These are phyloP conservation scores for Rosa chinensis DNA, from an alignment of 306 rosid species.

Conservation along the genomic window DNA sequence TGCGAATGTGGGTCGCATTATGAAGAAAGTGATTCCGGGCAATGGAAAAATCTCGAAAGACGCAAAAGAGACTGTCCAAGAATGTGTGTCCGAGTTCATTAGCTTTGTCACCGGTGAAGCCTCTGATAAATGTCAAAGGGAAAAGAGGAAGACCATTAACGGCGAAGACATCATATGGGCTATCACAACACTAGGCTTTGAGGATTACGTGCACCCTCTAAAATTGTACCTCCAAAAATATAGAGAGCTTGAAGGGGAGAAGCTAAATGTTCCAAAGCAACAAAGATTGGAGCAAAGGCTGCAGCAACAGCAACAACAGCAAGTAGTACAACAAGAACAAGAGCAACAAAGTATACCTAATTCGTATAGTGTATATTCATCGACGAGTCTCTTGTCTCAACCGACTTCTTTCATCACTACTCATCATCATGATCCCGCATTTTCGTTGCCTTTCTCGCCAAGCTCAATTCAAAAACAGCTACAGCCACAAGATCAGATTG, in stretches of 20 bases:
- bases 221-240: constrained; percentile 63
- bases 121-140: constrained; percentile 73
- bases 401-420: constrained; percentile 39
- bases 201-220: constrained; percentile 57
- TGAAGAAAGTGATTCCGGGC: constrained; percentile 66
- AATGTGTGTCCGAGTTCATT: constrained; percentile 77
- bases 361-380: constrained; percentile 40
- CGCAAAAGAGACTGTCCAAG: constrained; percentile 73
- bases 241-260: constrained; percentile 69
- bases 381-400: constrained; percentile 48
- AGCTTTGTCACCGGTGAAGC: constrained; percentile 77
- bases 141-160: constrained; percentile 68
- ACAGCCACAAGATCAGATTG: constrained; percentile 41
- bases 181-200: constrained; percentile 71
- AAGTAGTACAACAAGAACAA: constrained; percentile 28
- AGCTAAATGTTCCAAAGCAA: constrained; percentile 61
- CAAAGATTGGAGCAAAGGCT: constrained; percentile 39
- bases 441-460: constrained; percentile 50
- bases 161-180: constrained; percentile 79
- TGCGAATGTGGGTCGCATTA: constrained; percentile 71
- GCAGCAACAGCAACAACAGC: constrained; percentile 9
- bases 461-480: constrained; percentile 57
- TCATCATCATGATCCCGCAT: constrained; percentile 42
- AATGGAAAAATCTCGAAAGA: constrained; percentile 80
- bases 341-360: constrained; percentile 27